Base-by-base conservation (phyloP, 306 rosid species). In the Crataegus laevigata region DNA sequence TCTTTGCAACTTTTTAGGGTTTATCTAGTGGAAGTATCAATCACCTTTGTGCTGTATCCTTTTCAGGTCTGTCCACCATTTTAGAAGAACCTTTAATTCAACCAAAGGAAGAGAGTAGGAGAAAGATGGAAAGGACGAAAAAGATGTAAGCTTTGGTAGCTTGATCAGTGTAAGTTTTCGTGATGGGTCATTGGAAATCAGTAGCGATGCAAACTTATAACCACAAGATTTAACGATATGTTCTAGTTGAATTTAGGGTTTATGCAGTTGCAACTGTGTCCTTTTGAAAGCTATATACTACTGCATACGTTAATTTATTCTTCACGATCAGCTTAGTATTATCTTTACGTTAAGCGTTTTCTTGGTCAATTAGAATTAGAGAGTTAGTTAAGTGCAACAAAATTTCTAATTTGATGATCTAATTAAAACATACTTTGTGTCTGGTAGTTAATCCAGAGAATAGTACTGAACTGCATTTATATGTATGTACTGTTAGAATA, bases 61-160 rank as follows among this genome's bases (percentile, higher is more conserved):
- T 89, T 83, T 72, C 87, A 90, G 91, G 88, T 22, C 79, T 87
- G 69, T 79, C 86, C 77, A 84, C 89, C 84, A 86, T 87, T 71
- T 75, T 74, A 25, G 89, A 84, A 81, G 88, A 91, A 30, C 87
- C 84, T 73, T 81, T 84, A 65, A 13, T 45, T 28, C 36, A 50
- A 55, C 8, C 24, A 47, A 86, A 82, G 75, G 90, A 84, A 71
- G 75, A 40, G 61, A 72, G 67, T 22, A 72, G 85, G 32, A 77
- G 83, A 79, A 82, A 79, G 82, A 72, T 68, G 81, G 89, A 91
- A 79, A 85, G 86, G 76, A 72, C 69, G 36, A 82, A 82, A 72
- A 82, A 85, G 78, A 73, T 83, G 80, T 63, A 90, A 79, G 72
- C 76, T 75, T 81, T 81, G 68, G 71, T 73, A 67, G 61, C 66